Base-by-base conservation (phyloP, 23 red algal genomes). In the Cyanidiococcus yangmingshanensis region DNA sequence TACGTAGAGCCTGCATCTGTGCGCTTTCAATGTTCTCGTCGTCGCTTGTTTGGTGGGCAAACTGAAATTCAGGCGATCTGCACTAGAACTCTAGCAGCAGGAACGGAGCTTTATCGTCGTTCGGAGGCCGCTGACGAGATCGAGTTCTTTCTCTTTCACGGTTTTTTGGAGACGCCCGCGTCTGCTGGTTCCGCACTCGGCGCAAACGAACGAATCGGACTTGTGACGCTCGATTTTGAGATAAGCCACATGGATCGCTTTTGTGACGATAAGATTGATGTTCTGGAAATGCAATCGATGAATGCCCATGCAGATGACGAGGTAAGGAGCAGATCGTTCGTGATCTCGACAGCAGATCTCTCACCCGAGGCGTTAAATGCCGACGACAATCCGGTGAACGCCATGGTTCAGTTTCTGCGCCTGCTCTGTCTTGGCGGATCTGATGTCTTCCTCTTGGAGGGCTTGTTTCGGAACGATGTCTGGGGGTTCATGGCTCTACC, bases 251-350 rank as follows among this genome's bases (percentile, higher is more conserved):
- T 88, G 2, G 92, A 96, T 75, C 77, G 76, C 21, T 86, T 89
- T 29, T 90, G 58, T 67, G 92, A 96, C 27, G 92, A 96, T 63
- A 96, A 96, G 76, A 39, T 82, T 2, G 92, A 96, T 37, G 81
- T 90, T 74, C 40, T 96, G 31, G 75, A 87, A 67, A 27, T 29
- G 31, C 33, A 83, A 27, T 32, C 21, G 50, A 54, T 54, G 7
- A 21, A 54, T 54, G 45, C 45, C 45, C 7, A 7, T 54, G 7
- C 45, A 21, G 45, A 38, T 51, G 86, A 77, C 38, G 80, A 50
- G 37, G 77, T 67, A n/a, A 31, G 12, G 16, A 50, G 50, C 35
- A 50, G 37, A 3, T 29, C 58, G 29, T 95, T 95, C 85, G 54
- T 71, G 26, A 41, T 95, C 24, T n/a, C 76, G 32, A 79, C 41